Evolutionary conservation across 2,329 filamentous ascomycete genomes (phyloP), one percentile per base, ranked within the genome.

Genomic region (Cladosporium oxysporum): DNA sequence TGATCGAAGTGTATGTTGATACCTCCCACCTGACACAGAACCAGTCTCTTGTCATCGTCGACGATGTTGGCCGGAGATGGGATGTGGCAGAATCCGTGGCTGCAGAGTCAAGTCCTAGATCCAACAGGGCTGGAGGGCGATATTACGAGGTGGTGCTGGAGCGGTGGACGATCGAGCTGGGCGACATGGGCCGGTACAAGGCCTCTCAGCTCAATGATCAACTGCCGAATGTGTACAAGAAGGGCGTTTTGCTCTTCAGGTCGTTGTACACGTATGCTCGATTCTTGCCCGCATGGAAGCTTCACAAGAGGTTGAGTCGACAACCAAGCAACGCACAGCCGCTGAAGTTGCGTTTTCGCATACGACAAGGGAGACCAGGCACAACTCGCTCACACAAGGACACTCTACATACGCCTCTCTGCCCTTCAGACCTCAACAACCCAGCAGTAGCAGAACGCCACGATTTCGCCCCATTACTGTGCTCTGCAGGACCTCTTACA

Each of bases 171-270:
- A 86, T 99, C 69, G 90, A 95, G 75, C 83, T 98, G 65, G 91
- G 91, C 75, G 86, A 87, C 71, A 80, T 81, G 66, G 78, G 83
- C 66, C 76, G 82, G 76, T 76, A 84, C 86, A 75, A 91, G 65
- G 72, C 82, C 6, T 72, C 81, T 47, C 85, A 88, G 66, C 77
- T 88, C 61, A 83, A 79, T 62, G 82, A 86, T 57, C 82, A 86
- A 35, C 82, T 98, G 61, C 93, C 95, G 16, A 94, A 92, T 62
- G 89, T 97, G 66, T 99, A 99, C 84, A 99, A 99, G 81, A 95
- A 96, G 80, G 92, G 91, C 72, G 96, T 99, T 69, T 91, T 98
- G 71, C 88, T 97, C 72, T 97, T 98, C 79, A 87, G 95, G 67
- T 93, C 93, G 1, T 84, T 99, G 55, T 97, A 91, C 77, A 88